A percentile compares a stretch with the other conserved stretches of the same genome.
Conservation (phyloP, 2,329 filamentous ascomycete genomes). For the Colletotrichum incanum region DNA sequence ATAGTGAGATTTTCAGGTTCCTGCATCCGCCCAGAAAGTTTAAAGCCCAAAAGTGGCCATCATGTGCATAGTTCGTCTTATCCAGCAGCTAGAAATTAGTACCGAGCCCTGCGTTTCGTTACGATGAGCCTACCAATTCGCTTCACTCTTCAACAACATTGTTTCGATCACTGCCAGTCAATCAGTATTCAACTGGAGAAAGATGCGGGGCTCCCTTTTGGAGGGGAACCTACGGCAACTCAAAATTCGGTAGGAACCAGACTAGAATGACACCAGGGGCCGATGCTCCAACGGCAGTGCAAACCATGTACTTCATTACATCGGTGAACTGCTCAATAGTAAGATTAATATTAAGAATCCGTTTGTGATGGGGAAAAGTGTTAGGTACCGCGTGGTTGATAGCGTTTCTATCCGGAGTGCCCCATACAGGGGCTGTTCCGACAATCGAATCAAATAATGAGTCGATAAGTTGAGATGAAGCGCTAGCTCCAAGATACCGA, state of each 20-base stretch:
- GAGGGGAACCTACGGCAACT: constrained; percentile 23
- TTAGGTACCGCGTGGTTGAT: constrained; percentile 24
- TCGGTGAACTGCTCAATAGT: constrained; percentile 19
- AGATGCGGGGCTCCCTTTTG: too few relatives aligned
- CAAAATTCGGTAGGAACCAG: constrained; percentile 31
- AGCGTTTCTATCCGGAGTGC: constrained; percentile 30
- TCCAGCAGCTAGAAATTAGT: too few relatives aligned
- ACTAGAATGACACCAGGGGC: constrained; percentile 24
- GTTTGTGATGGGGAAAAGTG: too few relatives aligned
- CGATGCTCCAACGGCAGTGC: constrained; percentile 28
- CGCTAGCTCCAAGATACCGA: constrained; percentile 10
- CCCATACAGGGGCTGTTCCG: constrained; percentile 28
- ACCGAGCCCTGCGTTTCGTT: too few relatives aligned
- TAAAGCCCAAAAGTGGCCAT: too few relatives aligned
- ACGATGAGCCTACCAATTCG: too few relatives aligned
- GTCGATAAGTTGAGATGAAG: constrained; percentile 13
- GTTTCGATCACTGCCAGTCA: constrained; percentile 13
- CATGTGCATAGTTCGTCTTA: background rate
- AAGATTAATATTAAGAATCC: background rate
- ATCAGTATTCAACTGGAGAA: background rate
- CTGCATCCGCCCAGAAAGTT: background rate
- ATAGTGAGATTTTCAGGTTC: too few relatives aligned
- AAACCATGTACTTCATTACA: constrained; percentile 34
- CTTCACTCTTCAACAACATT: constrained; percentile 16
- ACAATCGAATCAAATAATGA: constrained; percentile 35